Base-by-base conservation (phyloP, 2,329 filamentous ascomycete species). In the Cladosporium cucumerinum region DNA sequence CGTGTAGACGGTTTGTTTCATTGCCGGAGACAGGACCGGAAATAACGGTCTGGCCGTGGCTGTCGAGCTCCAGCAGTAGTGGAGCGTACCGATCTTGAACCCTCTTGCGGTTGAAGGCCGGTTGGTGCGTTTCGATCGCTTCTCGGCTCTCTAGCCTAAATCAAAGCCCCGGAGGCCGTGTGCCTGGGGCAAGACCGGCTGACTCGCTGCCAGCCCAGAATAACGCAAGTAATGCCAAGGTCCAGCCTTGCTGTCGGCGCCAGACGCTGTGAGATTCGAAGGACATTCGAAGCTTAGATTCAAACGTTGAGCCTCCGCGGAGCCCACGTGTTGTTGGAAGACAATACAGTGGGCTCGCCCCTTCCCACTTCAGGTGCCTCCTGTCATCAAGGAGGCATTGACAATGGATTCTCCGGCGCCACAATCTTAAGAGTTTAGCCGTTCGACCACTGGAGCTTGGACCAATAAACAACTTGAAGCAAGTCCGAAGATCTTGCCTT, bases 1-100 rank as follows among this genome's bases (percentile, higher is more conserved):
- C 32, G 54, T 57, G 25, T 54, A 54, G 28, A 54, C 51, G 51
- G 16, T 28, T 30, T 30, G 28, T 10, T 18, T 21, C 36, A 10
- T 12, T 30, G 48, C 59, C 46, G 23, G 36, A 30, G 28, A 25
- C 23, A 21, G 26, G 21, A 26, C 48, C 32, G 30, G 48, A 28
- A 36, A 62, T 25, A 62, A 54, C 18, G 28, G 23, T 25, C n/a
- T 30, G 49, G 49, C 46, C 46, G 46, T 36, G 46, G 30, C 59
- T 54, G 26, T 28, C 49, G 49, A 30, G 49, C 49, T n/a, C 25
- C 49, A 30, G 36, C 49, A 30, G 36, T 43, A 43, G 39, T 46
- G 39, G 39, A 23, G 26, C 57, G 39, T 58, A 58, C 55, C 55
- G 55, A 58, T 58, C 55, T 58, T 58, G 34, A 58, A 58, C 55